These are phyloP conservation scores for Pythium angustatum DNA, from an alignment of 352 stramenopile species.

Conservation along the genomic window DNA sequence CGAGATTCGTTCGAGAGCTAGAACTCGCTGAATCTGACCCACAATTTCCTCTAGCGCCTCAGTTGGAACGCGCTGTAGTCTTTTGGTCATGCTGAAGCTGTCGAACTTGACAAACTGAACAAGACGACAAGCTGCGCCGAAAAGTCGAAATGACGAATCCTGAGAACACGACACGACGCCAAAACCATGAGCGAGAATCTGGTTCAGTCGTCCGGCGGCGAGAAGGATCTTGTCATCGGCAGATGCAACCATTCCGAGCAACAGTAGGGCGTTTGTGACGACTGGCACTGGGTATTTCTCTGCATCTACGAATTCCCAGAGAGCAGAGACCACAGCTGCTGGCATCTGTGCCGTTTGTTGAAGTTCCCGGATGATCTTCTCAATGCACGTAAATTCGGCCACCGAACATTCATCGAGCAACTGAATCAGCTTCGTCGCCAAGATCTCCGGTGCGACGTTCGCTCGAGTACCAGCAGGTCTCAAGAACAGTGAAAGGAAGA, in stretches of 20 bases:
- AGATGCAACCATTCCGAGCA: conserved; percentile 72
- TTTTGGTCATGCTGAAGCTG: conserved; percentile 46
- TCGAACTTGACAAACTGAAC: conserved; percentile 67
- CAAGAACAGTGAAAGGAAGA: conserved; percentile 74
- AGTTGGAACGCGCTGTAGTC: conserved; percentile 74
- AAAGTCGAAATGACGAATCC: conserved; percentile 50
- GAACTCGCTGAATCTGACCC: conserved; percentile 82
- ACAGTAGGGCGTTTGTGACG: conserved; percentile 57
- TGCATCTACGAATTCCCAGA: conserved; percentile 75
- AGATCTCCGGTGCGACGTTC: conserved; percentile 40
- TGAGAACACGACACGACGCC: conserved; percentile 49
- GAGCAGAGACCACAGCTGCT: conserved; percentile 55
- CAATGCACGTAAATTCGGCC: conserved; percentile 75
- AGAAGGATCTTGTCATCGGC: conserved; percentile 67
- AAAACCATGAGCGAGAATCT: conserved; percentile 64
- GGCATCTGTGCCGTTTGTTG: conserved; percentile 62
- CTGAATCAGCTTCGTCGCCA: conserved; percentile 71
- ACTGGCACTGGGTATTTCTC: conserved; percentile 55
- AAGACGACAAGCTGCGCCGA: conserved; percentile 61
- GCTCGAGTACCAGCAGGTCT: conserved; percentile 48
- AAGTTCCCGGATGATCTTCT: conserved; percentile 71
- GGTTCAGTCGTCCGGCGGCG: conserved; percentile 52
- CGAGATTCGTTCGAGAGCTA: conserved; percentile 84
- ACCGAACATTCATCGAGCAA: conserved; percentile 78
- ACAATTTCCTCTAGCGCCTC: conserved; percentile 90